These are phyloP conservation scores for Penicillium sp. DNA, from an alignment of 2,329 filamentous ascomycete species.

Conservation along the genomic window DNA sequence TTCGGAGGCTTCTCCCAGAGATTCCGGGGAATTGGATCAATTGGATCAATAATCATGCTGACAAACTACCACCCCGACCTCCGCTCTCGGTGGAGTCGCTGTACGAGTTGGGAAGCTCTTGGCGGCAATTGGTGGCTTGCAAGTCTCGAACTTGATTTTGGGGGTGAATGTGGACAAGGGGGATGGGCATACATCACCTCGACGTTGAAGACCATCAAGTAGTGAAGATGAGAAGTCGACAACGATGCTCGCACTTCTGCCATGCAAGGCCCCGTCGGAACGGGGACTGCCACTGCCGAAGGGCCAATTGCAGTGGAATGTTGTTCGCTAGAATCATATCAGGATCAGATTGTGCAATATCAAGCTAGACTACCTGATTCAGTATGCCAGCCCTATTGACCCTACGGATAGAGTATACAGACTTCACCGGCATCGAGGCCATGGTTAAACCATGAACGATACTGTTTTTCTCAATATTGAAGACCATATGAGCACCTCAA, in stretches of 20 bases:
- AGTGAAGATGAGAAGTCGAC: neutral
- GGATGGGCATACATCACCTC: neutral
- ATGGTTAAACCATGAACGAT: no score
- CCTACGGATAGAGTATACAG: neutral
- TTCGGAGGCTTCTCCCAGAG: neutral
- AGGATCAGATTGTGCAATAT: neutral
- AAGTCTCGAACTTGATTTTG: neutral
- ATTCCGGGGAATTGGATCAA: constrained; percentile 19
- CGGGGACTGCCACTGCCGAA: neutral
- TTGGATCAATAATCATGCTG: constrained; percentile 32
- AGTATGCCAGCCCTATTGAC: no score
- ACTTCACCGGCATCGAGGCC: no score
- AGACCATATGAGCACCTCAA: neutral
- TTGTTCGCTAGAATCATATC: neutral
- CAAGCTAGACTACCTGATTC: neutral
- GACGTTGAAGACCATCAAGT: neutral
- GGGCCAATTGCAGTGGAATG: neutral
- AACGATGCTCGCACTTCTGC: neutral
- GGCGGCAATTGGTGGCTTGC: neutral
- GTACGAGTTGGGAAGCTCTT: neutral
- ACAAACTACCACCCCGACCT: constrained; percentile 25
- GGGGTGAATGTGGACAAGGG: neutral
- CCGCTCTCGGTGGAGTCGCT: constrained; percentile 11
- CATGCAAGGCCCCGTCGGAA: neutral
- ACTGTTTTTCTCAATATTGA: no score